These are phyloP conservation scores for Endotrypanum monterogeii DNA, from an alignment of 208 protist genomes.

Conservation along the genomic window DNA sequence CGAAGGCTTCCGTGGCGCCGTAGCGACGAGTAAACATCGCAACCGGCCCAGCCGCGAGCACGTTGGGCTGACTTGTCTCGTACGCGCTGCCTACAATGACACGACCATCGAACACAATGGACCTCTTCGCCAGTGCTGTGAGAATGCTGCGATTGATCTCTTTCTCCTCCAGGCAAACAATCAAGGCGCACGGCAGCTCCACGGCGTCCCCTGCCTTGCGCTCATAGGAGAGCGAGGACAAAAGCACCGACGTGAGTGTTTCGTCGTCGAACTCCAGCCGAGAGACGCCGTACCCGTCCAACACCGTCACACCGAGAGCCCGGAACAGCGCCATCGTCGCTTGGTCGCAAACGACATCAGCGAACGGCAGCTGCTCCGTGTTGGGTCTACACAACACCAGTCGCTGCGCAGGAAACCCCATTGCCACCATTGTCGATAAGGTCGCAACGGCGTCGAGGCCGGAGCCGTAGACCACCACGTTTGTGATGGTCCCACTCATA, in stretches of 20 bases:
- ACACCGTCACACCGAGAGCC: conserved; percentile 76
- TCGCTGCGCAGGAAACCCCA: conserved; percentile 79
- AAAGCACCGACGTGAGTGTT: conserved; percentile 65
- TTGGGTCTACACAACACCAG: conserved; percentile 75
- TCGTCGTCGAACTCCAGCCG: conserved; percentile 89
- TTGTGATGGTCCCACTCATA: conserved; percentile 61
- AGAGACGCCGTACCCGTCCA: conserved; percentile 74
- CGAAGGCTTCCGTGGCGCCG: conserved; percentile 80
- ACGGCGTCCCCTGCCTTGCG: conserved; percentile 61
- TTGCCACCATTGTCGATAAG: conserved; percentile 60
- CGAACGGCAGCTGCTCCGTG: conserved; percentile 27
- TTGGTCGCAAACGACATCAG: conserved; percentile 55
- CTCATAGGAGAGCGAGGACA: conserved; percentile 56
- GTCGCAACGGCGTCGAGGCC: conserved; percentile 76
- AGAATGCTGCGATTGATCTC: conserved; percentile 91
- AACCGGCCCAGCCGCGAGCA: conserved; percentile 90
- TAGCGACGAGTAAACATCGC: conserved; percentile 94
- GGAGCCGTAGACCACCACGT: conserved; percentile 89
- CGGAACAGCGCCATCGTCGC: conserved; percentile 62
- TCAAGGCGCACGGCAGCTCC: conserved; percentile 81
- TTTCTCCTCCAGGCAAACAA: conserved; percentile 88
- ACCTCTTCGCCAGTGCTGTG: conserved; percentile 87
- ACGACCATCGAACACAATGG: conserved; percentile 93
- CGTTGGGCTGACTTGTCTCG: conserved; percentile 77
- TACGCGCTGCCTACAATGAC: conserved; percentile 92